Evolutionary conservation across 352 stramenopile species (phyloP), one percentile per base, ranked within the genome.

Genomic region (Phytophthora capsici): DNA sequence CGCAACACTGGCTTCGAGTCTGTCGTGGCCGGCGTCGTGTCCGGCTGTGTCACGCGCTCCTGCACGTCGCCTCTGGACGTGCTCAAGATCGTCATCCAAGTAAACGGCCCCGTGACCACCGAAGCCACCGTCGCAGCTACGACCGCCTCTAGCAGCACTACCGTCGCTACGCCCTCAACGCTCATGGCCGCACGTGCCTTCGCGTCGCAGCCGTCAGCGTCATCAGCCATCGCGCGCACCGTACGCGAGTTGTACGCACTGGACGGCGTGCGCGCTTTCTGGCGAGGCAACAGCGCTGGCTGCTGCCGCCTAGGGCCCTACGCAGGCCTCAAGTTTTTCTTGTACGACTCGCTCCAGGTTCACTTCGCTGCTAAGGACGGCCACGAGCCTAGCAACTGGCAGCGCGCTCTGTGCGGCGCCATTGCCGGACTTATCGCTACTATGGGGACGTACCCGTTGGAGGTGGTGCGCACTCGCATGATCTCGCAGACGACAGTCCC

Each of bases 41-140:
- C 86, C 14, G 86, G 86, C 44, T 93, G 84, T 67, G 82, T 94
- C 56, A 93, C 86, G 41, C 84, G 86, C 63, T 91, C 86, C 4
- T 90, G 77, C 75, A 94, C 86, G 51, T 93, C 86, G 20, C 86
- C 86, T 6, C 65, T 94, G 17, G 86, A 94, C 52, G 84, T 93
- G 73, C 78, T 94, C 56, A 93, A 93, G 75, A 93, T 94, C 69
- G 66, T 93, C 17, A 89, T 94, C 46, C 86, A 94, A 64, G 84
- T 94, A 10, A 88, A 89, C 59, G 75, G 76, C 17, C 68, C 79
- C 12, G 45, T 63, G 12, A 20, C 63, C 16, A 58, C 70, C 32
- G 13, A 63, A 16, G 41, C 66, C 1, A 14, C 60, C 22, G 36
- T 57, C 10, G 28, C 28, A 3, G 9, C 28, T 13, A 34, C 28